Evolutionary conservation across 2,329 filamentous ascomycete species (phyloP), one percentile per base, ranked within the genome.

Genomic region (Ceratocystis harringtonii): DNA sequence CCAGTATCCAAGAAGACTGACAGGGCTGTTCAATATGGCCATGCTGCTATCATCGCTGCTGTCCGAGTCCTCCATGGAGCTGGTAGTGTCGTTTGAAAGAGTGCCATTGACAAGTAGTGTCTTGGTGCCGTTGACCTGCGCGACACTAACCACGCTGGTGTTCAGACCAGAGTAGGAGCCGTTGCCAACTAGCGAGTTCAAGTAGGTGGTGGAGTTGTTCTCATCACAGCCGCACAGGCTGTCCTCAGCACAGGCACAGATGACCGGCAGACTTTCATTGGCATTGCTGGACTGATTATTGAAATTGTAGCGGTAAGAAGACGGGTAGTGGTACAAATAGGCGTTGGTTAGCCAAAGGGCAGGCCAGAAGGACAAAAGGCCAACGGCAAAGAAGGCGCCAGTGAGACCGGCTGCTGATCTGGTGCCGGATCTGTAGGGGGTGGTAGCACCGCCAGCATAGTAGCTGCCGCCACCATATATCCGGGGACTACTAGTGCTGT

Each of bases 21-120:
- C 19, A 15, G 41, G 55, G 10, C 25, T 17, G 28, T 12, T 71
- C 1, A 75, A 70, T 50, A 79, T 63, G 1, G 69, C 72, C 1
- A 78, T 77, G 15, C 72, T 75, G 30, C 41, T 28, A 6, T 52
- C 48, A 7, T 52, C 48, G 48, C 8, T n/a, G 28, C 28, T 36
- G 6, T 77, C 79, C 25, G 28, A 4, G 22, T 58, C 55, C 55
- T 58, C 55, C 17, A 25, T 32, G 76, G 68, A 0, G 80, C 78
- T 0, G 32, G 83, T 85, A 0, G 85, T 88, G 61, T 83, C 84
- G 69, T 88, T 87, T 36, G 85, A 82, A 2, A 92, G 76, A 0
- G 86, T 88, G n/a, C 89, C 89, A 72, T 91, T 90, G 72, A 92
- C 76, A 36, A 89, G 77, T 45, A 94, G 80, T 1, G 82, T 86